Evolutionary conservation across 202 grass and related monocot species (phyloP).

Genomic region (Schoenoplectus triqueter): DNA sequence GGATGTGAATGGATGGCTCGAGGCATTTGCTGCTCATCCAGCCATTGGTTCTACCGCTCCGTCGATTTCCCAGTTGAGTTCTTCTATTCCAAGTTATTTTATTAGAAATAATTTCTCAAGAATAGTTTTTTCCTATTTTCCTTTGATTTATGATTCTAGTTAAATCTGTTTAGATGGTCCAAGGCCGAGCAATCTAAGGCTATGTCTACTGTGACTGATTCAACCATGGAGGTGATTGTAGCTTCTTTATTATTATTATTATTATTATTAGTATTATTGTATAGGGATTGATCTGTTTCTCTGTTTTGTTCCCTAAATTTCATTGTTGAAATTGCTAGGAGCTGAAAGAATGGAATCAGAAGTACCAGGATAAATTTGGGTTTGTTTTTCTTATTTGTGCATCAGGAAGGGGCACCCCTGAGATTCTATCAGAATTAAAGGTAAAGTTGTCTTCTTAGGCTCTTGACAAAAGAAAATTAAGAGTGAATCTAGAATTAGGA

Average conservation of each 20-base stretch:
- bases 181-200: conserved; percentile 90
- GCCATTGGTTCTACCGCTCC: conserved; percentile 70
- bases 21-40: conserved; percentile 89
- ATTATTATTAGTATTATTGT: no score
- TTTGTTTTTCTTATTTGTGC: conserved; percentile 90
- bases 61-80: conserved; percentile 61
- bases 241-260: background rate
- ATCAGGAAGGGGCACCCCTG: conserved; percentile 68
- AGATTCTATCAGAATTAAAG: conserved; percentile 94
- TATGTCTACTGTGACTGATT: conserved; percentile 58
- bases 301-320: background rate
- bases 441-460: conserved; percentile 35
- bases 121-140: conserved; percentile 2
- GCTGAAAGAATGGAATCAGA: conserved; percentile 72
- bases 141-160: conserved; percentile 20
- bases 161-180: conserved; percentile 60
- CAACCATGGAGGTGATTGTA: conserved; percentile 50
- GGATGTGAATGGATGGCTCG: conserved; percentile 91
- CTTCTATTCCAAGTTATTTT: background rate
- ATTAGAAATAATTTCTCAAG: background rate
- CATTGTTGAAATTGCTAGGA: conserved; percentile 48
- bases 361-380: conserved; percentile 77
- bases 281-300: background rate
- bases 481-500: background rate
- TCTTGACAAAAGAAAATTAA: background rate